Conservation (phyloP, 257 asterid genomes). For the Nicotiana obtusifolia region DNA sequence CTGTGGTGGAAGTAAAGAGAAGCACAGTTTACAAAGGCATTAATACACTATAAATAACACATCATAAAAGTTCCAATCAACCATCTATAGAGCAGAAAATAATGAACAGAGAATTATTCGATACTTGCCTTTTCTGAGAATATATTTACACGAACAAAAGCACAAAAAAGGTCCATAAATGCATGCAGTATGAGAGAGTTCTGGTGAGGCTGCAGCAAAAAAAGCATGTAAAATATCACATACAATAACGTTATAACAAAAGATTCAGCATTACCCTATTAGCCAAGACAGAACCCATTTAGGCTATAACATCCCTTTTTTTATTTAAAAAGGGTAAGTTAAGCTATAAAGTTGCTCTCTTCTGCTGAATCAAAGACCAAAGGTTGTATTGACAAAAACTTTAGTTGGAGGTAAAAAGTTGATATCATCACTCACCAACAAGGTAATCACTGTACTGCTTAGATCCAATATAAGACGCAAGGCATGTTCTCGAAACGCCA, state of each 20-base stretch:
- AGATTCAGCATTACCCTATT: not conserved
- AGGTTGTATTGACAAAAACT: not conserved
- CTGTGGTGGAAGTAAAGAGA: constrained; percentile 34
- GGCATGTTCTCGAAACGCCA: constrained; percentile 98
- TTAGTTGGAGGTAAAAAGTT: constrained; percentile 2
- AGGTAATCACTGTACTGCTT: constrained; percentile 96
- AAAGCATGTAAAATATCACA: constrained; percentile 13
- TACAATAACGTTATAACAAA: not conserved
- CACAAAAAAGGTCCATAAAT: constrained; percentile 96
- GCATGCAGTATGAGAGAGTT: constrained; percentile 94
- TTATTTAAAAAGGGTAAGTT: not conserved
- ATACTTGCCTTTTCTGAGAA: constrained; percentile 83
- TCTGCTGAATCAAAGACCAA: constrained; percentile 4
- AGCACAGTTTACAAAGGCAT: not conserved
- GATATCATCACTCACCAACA: constrained; percentile 66
- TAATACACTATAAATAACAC: constrained; percentile 3
- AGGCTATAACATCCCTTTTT: not conserved
- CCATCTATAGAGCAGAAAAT: constrained; percentile 6
- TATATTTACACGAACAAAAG: constrained; percentile 97
- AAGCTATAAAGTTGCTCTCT: not conserved
- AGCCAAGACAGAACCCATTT: not conserved
- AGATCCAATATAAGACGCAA: constrained; percentile 93
- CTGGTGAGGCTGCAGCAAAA: constrained; percentile 89
- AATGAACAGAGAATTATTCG: not conserved
- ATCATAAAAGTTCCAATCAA: not conserved